phyloP scores from a whole-genome alignment of 148 eudicot genomes.

The Vaccinium macrocarpon region DNA sequence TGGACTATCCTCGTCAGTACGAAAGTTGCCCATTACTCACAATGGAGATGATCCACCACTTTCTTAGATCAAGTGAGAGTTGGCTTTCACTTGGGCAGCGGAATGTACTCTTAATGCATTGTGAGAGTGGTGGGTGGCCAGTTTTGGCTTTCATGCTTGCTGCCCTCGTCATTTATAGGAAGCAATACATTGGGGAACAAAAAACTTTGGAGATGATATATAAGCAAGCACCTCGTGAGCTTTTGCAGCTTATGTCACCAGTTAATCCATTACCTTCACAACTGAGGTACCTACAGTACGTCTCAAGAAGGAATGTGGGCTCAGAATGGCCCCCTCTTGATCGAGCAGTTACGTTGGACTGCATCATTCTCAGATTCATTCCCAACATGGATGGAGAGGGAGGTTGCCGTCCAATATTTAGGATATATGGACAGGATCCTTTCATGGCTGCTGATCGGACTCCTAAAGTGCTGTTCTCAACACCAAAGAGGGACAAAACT shows the following conservation, averaged over 20 bases:
- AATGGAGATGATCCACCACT: slow-evolving; percentile 76
- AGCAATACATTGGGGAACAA: slow-evolving; percentile 62
- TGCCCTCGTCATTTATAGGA: slow-evolving; percentile 68
- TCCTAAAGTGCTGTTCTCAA: slow-evolving; percentile 61
- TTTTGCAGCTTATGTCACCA: slow-evolving; percentile 60
- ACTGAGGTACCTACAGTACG: slow-evolving; percentile 81
- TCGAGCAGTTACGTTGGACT: slow-evolving; percentile 64
- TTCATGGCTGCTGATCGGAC: slow-evolving; percentile 42
- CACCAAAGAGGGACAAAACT: slow-evolving; percentile 51
- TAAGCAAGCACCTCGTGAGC: slow-evolving; percentile 80
- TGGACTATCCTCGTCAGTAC: slow-evolving; percentile 70
- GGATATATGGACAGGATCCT: slow-evolving; percentile 79
- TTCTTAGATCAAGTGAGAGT: slow-evolving; percentile 66
- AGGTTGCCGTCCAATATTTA: slow-evolving; percentile 73
- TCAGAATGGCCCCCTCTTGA: slow-evolving; percentile 76
- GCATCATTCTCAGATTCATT: slow-evolving; percentile 64
- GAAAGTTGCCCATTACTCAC: slow-evolving; percentile 67
- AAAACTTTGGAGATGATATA: slow-evolving; percentile 78
- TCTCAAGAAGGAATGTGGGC: slow-evolving; percentile 68
- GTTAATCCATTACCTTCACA: slow-evolving; percentile 85
- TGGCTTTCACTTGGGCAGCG: slow-evolving; percentile 77
- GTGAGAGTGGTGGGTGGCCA: slow-evolving; percentile 79
- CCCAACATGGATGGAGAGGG: slow-evolving; percentile 77
- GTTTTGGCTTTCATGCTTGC: slow-evolving; percentile 82
- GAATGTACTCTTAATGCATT: slow-evolving; percentile 78